Evolutionary conservation across 192 early-diverging fungal genomes (phyloP).

Genomic region (Phlyctochytrium bullatum): DNA sequence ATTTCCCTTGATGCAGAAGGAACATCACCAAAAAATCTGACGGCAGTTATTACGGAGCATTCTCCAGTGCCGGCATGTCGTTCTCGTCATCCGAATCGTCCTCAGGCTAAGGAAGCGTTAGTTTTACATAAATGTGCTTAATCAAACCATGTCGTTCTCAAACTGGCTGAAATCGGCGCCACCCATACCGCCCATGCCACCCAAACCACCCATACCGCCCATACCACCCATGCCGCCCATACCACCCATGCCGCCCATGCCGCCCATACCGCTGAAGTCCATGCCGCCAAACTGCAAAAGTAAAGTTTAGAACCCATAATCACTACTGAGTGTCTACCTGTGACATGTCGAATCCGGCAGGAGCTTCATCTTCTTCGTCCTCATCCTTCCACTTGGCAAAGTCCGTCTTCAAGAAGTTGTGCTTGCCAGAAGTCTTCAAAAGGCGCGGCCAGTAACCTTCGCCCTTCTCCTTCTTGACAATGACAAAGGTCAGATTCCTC

Average conservation of each 20-base stretch:
- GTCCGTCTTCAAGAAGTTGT: slow-evolving; percentile 84
- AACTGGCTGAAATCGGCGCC: too few species aligned
- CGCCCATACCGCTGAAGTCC: slow-evolving; percentile 49
- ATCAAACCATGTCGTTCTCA: too few species aligned
- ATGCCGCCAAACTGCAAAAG: slow-evolving; percentile 60
- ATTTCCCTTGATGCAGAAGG: too few species aligned
- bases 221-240: slow-evolving; percentile 37
- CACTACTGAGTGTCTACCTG: slow-evolving; percentile 32
- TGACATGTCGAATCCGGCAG: slow-evolving; percentile 67
- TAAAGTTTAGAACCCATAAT: background rate
- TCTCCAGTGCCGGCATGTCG: too few species aligned
- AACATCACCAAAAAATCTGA: too few species aligned
- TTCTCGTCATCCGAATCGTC: too few species aligned
- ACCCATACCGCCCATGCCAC: too few species aligned
- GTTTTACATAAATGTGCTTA: too few species aligned
- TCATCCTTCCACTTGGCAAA: slow-evolving; percentile 90
- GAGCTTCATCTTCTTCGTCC: slow-evolving; percentile 74
- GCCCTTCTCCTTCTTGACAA: slow-evolving; percentile 70
- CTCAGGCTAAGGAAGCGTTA: too few species aligned
- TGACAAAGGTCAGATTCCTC: slow-evolving; percentile 63
- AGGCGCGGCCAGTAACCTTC: slow-evolving; percentile 83
- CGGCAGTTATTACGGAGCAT: too few species aligned
- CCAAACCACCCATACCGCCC: slow-evolving; percentile 2
- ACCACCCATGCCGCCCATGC: slow-evolving; percentile 59
- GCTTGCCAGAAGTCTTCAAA: slow-evolving; percentile 61